Percentiles rank a stretch among this genome's conserved stretches.
Conservation (phyloP, 192 early-diverging fungal genomes). For the Rhizophagus clarus region DNA sequence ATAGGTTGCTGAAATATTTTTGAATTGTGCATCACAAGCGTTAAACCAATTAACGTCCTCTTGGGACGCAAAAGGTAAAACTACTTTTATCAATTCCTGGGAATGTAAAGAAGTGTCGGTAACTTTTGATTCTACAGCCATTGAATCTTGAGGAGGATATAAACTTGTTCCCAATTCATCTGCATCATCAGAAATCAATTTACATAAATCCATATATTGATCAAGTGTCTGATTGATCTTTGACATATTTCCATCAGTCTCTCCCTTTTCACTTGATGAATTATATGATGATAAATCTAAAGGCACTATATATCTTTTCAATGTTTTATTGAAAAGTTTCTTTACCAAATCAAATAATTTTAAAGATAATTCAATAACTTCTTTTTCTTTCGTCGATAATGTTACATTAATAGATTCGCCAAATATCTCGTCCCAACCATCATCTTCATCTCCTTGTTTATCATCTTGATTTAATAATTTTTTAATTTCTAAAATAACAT, state of each 20-base stretch:
- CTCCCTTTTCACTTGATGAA: neutral
- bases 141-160: slow-evolving; percentile 40
- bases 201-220: slow-evolving; percentile 36
- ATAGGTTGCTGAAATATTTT: slow-evolving; percentile 40
- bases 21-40: slow-evolving; percentile 40
- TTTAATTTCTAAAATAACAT: slow-evolving; percentile 42
- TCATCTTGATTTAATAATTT: slow-evolving; percentile 37
- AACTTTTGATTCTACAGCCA: slow-evolving; percentile 27
- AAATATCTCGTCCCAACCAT: slow-evolving; percentile 41
- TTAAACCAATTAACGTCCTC: slow-evolving; percentile 43
- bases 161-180: slow-evolving; percentile 44
- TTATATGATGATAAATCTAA: neutral
- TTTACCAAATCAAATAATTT: slow-evolving; percentile 41
- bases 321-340: slow-evolving; percentile 41
- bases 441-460: slow-evolving; percentile 34
- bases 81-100: slow-evolving; percentile 40
- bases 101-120: slow-evolving; percentile 37
- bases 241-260: neutral
- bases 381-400: slow-evolving; percentile 42
- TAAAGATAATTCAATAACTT: slow-evolving; percentile 36
- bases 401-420: slow-evolving; percentile 26
- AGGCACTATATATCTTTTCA: slow-evolving; percentile 39
- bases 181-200: slow-evolving; percentile 33
- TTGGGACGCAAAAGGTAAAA: slow-evolving; percentile 36
- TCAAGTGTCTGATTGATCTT: slow-evolving; percentile 41